Evolutionary conservation across 108 stramenopile species (phyloP), one percentile per base, ranked within the genome.

Genomic region (Discostella stelligeroides): DNA sequence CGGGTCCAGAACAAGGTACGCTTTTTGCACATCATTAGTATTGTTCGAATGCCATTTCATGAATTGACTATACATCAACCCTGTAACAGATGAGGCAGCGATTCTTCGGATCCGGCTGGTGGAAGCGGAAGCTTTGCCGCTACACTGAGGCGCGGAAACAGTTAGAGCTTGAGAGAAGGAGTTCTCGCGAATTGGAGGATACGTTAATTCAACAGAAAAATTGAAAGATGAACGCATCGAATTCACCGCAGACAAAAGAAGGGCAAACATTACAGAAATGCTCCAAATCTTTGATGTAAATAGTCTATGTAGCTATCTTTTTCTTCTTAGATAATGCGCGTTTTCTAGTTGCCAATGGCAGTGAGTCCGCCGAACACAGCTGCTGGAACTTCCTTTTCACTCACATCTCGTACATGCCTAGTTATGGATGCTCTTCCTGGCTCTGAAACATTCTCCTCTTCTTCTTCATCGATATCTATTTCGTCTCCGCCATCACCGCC

Each of bases 321-420:
- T n/a, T n/a, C n/a, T n/a, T n/a, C n/a, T n/a, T n/a, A n/a, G n/a
- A n/a, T n/a, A n/a, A n/a, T n/a, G n/a, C n/a, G n/a, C 8, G 21
- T 18, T 14, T 18, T 2, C 54, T 55, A 18, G 55, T 66, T 66
- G 4, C 47, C 64, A 14, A 60, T 47, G 21, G 73, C 63, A 48
- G 82, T 81, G 51, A 92, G 71, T 1, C 88, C 88, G 12, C 92
- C 89, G 70, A 89, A 91, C 7, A 94, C 88, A 8, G 89, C 92
- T 1, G 82, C 75, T 8, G 92, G 92, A 15, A 94, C 75, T 27
- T 78, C 61, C 64, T 89, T 94, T 42, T 84, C 83, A 20, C 49
- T 76, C 21, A 91, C 76, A 24, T 66, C 76, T 42, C 66, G 51
- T 5, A 70, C 46, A 43, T 23, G 63, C 42, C 30, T 23, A 15